Percentiles rank a stretch among this genome's conserved stretches.
Conservation (phyloP, 2,329 filamentous ascomycete genomes). For the Fusarium sp. region DNA sequence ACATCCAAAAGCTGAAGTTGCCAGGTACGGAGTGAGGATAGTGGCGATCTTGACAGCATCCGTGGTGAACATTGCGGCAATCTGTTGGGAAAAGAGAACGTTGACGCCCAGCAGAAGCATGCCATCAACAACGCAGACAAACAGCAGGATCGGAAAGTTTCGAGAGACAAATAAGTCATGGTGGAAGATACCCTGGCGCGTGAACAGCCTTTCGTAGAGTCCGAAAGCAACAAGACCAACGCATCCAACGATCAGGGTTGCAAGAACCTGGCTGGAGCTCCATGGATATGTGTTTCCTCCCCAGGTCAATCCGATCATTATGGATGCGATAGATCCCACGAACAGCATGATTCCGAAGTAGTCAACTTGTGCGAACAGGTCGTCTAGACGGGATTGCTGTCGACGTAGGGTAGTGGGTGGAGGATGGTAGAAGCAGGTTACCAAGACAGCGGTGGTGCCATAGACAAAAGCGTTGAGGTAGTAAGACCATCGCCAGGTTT, state of each 20-base stretch:
- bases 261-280: neutral
- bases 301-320: neutral
- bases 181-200: neutral
- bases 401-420: neutral
- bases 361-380: neutral
- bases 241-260: neutral
- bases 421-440: neutral
- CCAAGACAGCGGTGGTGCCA: neutral
- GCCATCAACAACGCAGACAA: neutral
- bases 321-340: neutral
- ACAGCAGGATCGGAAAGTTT: neutral
- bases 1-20: neutral
- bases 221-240: neutral
- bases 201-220: neutral
- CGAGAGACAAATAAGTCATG: neutral
- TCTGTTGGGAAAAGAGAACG: neutral
- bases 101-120: neutral
- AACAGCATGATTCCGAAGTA: neutral
- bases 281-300: neutral
- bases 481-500: neutral
- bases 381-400: neutral
- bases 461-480: neutral
- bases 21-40: neutral
- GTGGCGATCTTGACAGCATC: neutral
- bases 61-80: neutral